Conservation (phyloP, 352 stramenopile species). For the Phytophthora constricta region DNA sequence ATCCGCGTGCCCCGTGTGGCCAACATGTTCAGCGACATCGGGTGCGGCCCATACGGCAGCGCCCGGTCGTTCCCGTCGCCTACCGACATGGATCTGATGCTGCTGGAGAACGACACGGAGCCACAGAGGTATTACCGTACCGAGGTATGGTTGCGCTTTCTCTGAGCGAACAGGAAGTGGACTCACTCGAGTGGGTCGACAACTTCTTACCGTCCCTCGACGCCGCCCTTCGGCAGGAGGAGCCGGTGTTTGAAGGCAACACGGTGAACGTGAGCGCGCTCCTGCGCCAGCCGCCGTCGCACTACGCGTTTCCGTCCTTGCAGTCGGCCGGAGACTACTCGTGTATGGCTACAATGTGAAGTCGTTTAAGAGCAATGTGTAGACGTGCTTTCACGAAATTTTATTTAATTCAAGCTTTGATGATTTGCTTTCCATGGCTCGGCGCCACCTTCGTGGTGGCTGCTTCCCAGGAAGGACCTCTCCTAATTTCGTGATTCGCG, state of each 20-base stretch:
- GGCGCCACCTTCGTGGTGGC: too few relatives aligned
- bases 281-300: constrained; percentile 26
- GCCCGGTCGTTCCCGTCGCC: constrained; percentile 43
- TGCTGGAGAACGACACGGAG: constrained; percentile 45
- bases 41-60: constrained; percentile 15
- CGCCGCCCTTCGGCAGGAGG: constrained; percentile 22
- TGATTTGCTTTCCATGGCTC: too few relatives aligned
- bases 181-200: constrained; percentile 78
- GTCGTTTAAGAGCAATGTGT: too few relatives aligned
- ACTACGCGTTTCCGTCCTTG: constrained; percentile 27
- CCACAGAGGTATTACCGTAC: constrained; percentile 19
- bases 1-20: constrained; percentile 34
- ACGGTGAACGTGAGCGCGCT: constrained; percentile 36
- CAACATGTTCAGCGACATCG: constrained; percentile 5
- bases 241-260: constrained; percentile 35
- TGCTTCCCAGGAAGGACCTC: too few relatives aligned
- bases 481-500: too few relatives aligned
- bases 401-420: too few relatives aligned
- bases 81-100: constrained; percentile 58
- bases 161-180: constrained; percentile 37
- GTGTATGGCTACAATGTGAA: constrained; percentile 43
- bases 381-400: too few relatives aligned
- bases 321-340: constrained; percentile 29
- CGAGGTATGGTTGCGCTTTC: constrained; percentile 12
- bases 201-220: constrained; percentile 62